These are phyloP conservation scores for Pleurotus salmoneostramineus DNA, from an alignment of 768 basidiomycete genomes.

Conservation along the genomic window DNA sequence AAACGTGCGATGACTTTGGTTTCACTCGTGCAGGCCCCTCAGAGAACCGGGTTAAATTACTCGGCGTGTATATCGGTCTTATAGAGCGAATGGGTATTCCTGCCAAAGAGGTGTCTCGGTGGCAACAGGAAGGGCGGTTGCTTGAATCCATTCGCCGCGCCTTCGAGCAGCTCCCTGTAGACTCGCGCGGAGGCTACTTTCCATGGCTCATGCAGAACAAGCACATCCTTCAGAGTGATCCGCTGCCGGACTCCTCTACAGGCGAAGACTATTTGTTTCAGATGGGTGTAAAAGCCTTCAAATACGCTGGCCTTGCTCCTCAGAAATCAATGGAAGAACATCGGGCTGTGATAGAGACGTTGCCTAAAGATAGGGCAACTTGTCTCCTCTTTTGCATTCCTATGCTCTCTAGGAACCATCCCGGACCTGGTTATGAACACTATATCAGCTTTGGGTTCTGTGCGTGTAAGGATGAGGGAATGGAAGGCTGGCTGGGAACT, in stretches of 20 bases:
- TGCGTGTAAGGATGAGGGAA: background rate
- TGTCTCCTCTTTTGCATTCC: background rate
- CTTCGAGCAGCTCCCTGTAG: constrained; percentile 19
- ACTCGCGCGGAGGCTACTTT: constrained; percentile 24
- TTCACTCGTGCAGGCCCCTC: constrained; percentile 19
- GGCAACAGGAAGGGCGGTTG: constrained; percentile 27
- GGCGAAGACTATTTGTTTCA: background rate
- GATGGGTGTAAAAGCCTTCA: background rate
- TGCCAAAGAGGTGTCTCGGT: constrained; percentile 25
- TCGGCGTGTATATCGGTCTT: constrained; percentile 28
- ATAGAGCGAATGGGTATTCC: constrained; percentile 15
- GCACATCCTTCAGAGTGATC: constrained; percentile 21
- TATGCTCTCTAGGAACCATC: background rate
- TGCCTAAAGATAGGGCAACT: background rate
- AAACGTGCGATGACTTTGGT: constrained; percentile 32
- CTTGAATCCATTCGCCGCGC: constrained; percentile 26
- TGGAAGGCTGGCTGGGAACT: background rate
- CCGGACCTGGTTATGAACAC: background rate
- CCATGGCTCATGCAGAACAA: constrained; percentile 30
- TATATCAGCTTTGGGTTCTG: background rate
- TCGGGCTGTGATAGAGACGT: background rate
- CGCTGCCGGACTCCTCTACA: background rate
- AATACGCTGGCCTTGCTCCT: background rate
- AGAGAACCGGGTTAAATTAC: constrained; percentile 15
- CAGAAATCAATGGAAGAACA: background rate